phyloP scores from a whole-genome alignment of 441 rosid genomes.

The Gossypium laxum region DNA sequence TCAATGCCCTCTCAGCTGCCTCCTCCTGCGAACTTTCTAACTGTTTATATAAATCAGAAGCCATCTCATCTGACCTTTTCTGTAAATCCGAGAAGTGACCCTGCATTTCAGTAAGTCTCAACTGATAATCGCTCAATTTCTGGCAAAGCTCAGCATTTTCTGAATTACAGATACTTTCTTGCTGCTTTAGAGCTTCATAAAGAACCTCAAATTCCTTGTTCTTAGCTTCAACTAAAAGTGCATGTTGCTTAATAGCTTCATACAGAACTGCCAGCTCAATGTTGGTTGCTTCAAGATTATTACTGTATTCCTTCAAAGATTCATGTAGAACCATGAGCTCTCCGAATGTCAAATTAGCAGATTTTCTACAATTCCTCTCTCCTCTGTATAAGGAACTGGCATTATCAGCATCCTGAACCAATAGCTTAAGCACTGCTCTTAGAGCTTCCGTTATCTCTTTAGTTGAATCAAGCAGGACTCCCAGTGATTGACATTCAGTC shows the following conservation, averaged over 20 bases:
- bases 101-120: constrained; percentile 43
- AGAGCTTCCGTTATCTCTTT: constrained; percentile 44
- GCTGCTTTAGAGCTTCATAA: constrained; percentile 37
- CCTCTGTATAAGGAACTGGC: constrained; percentile 31
- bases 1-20: constrained; percentile 43
- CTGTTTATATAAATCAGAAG: constrained; percentile 37
- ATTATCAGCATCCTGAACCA: constrained; percentile 42
- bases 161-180: constrained; percentile 32
- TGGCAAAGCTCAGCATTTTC: constrained; percentile 45
- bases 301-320: constrained; percentile 39
- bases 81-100: constrained; percentile 47
- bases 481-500: constrained; percentile 31
- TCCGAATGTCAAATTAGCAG: constrained; percentile 28
- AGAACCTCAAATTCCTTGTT: constrained; percentile 43
- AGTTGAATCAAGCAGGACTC: constrained; percentile 34
- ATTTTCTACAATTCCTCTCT: constrained; percentile 36
- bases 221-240: constrained; percentile 32
- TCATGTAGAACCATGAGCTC: constrained; percentile 43
- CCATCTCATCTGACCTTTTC: constrained; percentile 38
- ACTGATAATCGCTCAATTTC: constrained; percentile 35
- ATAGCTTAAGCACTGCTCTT: constrained; percentile 47
- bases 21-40: constrained; percentile 51
- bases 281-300: constrained; percentile 43
- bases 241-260: constrained; percentile 55
- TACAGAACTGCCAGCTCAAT: constrained; percentile 53